Percentiles rank a stretch among this genome's conserved stretches.
Conservation (phyloP, 768 basidiomycete species). For the Pulveroboletus frians region DNA sequence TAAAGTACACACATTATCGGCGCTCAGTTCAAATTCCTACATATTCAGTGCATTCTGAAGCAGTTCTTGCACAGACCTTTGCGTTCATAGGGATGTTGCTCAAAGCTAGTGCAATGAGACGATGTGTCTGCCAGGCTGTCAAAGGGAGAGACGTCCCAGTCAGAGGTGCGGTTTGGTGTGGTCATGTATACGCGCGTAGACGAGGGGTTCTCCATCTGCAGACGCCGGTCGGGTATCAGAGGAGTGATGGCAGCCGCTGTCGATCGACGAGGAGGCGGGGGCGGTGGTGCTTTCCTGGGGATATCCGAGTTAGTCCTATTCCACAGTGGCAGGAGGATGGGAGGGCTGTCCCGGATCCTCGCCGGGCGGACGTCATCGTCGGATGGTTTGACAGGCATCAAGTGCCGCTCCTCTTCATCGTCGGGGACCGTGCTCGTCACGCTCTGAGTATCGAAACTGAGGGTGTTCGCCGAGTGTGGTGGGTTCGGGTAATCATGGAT, state of each 20-base stretch:
- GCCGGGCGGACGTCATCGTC: conserved; percentile 22
- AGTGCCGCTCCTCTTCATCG: conserved; percentile 40
- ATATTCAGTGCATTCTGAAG: conserved; percentile 44
- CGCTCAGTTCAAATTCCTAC: neutral
- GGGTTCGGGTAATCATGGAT: conserved; percentile 18
- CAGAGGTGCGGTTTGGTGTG: conserved; percentile 28
- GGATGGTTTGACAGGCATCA: conserved; percentile 26
- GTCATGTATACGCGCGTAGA: conserved; percentile 22
- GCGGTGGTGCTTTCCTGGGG: conserved; percentile 50
- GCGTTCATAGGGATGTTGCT: conserved; percentile 63
- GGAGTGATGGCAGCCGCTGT: conserved; percentile 30
- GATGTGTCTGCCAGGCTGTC: conserved; percentile 54
- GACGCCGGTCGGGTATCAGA: conserved; percentile 45
- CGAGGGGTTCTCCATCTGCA: conserved; percentile 12
- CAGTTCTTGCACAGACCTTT: conserved; percentile 65
- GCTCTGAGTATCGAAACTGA: conserved; percentile 34
- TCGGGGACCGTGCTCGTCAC: conserved; percentile 39
- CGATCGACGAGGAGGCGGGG: conserved; percentile 58
- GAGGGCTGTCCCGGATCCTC: conserved; percentile 10
- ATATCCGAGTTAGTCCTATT: conserved; percentile 24
- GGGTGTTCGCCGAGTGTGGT: conserved; percentile 19
- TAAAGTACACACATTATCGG: neutral
- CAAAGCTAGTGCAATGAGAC: conserved; percentile 47
- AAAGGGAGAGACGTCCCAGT: conserved; percentile 55
- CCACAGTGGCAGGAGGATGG: conserved; percentile 12